Conservation (phyloP, 2,329 filamentous ascomycete species). For the Botrytis fragariae region DNA sequence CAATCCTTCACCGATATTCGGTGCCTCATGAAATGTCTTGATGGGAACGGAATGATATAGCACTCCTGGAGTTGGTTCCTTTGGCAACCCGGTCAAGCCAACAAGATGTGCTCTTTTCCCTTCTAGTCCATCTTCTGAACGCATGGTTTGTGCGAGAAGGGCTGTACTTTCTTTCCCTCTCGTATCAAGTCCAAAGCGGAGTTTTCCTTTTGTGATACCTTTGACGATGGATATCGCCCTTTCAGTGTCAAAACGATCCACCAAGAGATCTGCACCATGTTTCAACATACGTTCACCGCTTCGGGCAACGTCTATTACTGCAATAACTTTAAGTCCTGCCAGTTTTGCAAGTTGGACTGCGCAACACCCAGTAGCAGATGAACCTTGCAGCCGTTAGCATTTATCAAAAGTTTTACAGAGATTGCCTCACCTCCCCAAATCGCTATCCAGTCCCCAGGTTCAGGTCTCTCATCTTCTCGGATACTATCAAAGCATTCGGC, state of each 20-base stretch:
- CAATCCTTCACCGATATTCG: constrained; percentile 59
- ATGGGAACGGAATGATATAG: constrained; percentile 56
- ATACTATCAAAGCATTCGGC: constrained; percentile 62
- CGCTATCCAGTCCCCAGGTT: constrained; percentile 64
- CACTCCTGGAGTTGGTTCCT: constrained; percentile 39
- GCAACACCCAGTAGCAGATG: constrained; percentile 67
- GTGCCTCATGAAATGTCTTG: constrained; percentile 70
- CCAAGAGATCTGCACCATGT: constrained; percentile 57
- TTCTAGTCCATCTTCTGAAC: constrained; percentile 16
- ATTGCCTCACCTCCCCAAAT: constrained; percentile 64
- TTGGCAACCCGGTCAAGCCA: constrained; percentile 66
- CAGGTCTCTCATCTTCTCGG: constrained; percentile 50
- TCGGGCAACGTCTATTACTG: constrained; percentile 64
- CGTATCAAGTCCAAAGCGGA: constrained; percentile 69
- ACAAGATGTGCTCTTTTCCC: constrained; percentile 55
- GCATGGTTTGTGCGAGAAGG: constrained; percentile 43
- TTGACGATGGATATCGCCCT: constrained; percentile 65
- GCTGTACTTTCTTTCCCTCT: constrained; percentile 62
- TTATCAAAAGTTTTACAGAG: background rate
- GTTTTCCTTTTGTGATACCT: constrained; percentile 52
- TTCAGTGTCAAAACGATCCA: constrained; percentile 64
- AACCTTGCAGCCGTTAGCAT: constrained; percentile 43
- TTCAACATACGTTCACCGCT: constrained; percentile 59
- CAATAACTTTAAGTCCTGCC: constrained; percentile 61
- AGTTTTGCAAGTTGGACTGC: constrained; percentile 66